Percentiles rank a stretch among this genome's conserved stretches.
Evolutionary conservation across 345 rosid genomes (phyloP).

Genomic region (Psidium guajava): DNA sequence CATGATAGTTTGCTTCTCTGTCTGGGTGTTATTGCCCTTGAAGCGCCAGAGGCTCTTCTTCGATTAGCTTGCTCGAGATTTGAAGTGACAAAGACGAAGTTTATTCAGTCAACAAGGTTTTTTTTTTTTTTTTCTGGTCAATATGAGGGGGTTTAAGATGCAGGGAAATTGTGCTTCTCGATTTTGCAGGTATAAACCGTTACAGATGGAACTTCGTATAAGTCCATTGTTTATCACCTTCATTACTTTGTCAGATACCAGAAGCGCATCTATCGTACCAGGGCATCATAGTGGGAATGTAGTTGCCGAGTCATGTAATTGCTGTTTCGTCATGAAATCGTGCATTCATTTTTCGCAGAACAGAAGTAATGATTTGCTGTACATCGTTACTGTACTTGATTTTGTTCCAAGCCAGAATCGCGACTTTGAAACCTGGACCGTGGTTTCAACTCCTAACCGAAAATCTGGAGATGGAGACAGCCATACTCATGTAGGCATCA

Average conservation of each 20-base stretch:
- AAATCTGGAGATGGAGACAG: too few species aligned
- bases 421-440: too few species aligned
- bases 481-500: too few species aligned
- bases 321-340: background rate
- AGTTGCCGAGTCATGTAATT: background rate
- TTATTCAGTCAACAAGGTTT: background rate
- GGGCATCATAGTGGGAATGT: background rate
- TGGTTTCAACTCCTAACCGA: too few species aligned
- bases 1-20: background rate
- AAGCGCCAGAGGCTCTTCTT: background rate
- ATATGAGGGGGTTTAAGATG: background rate
- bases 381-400: too few species aligned
- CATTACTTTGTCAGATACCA: background rate
- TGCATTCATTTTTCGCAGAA: too few species aligned
- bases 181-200: background rate
- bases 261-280: background rate
- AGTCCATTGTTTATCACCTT: background rate
- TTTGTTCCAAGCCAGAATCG: too few species aligned
- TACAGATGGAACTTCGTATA: background rate
- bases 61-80: background rate
- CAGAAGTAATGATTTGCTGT: too few species aligned
- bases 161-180: background rate
- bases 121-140: too few species aligned
- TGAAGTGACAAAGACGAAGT: background rate
- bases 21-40: background rate